Percentiles rank a stretch among this genome's conserved stretches.
phyloP scores from a whole-genome alignment of 768 basidiomycete genomes.

The Russula virescens region DNA sequence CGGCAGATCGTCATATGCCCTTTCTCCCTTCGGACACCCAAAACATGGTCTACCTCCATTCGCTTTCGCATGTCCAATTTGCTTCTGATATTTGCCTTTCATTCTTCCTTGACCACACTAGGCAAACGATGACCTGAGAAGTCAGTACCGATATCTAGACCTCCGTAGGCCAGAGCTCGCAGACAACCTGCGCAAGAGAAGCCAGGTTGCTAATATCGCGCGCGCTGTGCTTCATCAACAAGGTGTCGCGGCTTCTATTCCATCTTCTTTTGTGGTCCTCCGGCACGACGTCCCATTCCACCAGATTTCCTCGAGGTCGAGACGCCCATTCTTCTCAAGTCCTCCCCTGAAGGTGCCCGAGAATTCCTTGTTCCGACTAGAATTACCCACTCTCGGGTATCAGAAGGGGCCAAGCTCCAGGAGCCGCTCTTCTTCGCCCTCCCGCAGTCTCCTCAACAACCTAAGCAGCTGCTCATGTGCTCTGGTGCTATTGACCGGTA shows the following conservation, averaged over 20 bases:
- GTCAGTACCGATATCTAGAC: constrained; percentile 85
- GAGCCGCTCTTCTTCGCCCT: constrained; percentile 73
- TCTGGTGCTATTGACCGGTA: constrained; percentile 88
- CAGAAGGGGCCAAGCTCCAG: constrained; percentile 30
- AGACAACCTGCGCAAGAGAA: constrained; percentile 74
- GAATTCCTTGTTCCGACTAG: constrained; percentile 44
- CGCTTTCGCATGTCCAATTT: not conserved
- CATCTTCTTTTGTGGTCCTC: constrained; percentile 20
- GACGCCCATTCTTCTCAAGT: constrained; percentile 85
- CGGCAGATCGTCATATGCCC: constrained; percentile 65
- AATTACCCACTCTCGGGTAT: not conserved
- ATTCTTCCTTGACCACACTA: constrained; percentile 28
- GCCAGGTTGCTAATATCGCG: constrained; percentile 73
- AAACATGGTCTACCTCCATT: constrained; percentile 53
- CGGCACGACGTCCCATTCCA: constrained; percentile 32
- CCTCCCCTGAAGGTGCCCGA: constrained; percentile 90
- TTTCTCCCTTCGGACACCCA: constrained; percentile 77
- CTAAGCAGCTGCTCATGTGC: constrained; percentile 87
- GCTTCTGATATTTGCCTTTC: not conserved
- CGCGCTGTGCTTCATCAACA: constrained; percentile 66
- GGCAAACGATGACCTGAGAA: constrained; percentile 83
- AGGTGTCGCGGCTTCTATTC: constrained; percentile 42
- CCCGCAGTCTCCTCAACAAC: constrained; percentile 93
- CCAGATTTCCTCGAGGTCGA: constrained; percentile 90
- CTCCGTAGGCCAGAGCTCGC: constrained; percentile 70